These are phyloP conservation scores for Marasmius sp. DNA, from an alignment of 1,284 basidiomycete species.

Conservation along the genomic window DNA sequence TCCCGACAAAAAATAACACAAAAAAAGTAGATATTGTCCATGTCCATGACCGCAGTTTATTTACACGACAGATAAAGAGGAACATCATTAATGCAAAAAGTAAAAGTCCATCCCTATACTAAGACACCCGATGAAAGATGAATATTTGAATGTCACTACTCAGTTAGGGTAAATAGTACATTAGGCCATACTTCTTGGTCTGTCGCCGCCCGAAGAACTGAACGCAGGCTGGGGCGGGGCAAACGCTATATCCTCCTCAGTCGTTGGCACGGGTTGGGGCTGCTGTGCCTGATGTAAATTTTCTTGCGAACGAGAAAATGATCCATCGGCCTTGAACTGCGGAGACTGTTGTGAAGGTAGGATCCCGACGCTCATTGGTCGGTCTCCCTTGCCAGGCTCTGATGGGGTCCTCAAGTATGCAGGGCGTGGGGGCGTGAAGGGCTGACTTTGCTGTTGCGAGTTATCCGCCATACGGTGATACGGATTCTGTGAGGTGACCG, in stretches of 20 bases:
- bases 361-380: slow-evolving; percentile 17
- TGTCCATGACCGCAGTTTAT: neutral
- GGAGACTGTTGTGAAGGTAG: slow-evolving; percentile 7
- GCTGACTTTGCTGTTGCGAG: slow-evolving; percentile 1
- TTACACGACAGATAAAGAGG: neutral
- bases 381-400: slow-evolving; percentile 1
- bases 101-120: slow-evolving; percentile 1
- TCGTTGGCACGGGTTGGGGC: neutral
- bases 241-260: slow-evolving; percentile 18
- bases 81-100: neutral
- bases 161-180: neutral
- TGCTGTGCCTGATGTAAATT: slow-evolving; percentile 4
- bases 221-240: slow-evolving; percentile 22
- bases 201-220: slow-evolving; percentile 7
- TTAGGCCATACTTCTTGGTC: slow-evolving; percentile 14
- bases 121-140: neutral
- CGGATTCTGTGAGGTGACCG: neutral
- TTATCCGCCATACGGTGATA: neutral
- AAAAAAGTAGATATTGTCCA: neutral
- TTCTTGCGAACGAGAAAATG: neutral
- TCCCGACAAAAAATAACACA: neutral
- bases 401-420: neutral
- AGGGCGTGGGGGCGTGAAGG: slow-evolving; percentile 8
- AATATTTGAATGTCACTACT: too few relatives aligned
- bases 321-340: neutral